phyloP scores from a whole-genome alignment of 176 grass and related monocot species.

The Carex cristatella region DNA sequence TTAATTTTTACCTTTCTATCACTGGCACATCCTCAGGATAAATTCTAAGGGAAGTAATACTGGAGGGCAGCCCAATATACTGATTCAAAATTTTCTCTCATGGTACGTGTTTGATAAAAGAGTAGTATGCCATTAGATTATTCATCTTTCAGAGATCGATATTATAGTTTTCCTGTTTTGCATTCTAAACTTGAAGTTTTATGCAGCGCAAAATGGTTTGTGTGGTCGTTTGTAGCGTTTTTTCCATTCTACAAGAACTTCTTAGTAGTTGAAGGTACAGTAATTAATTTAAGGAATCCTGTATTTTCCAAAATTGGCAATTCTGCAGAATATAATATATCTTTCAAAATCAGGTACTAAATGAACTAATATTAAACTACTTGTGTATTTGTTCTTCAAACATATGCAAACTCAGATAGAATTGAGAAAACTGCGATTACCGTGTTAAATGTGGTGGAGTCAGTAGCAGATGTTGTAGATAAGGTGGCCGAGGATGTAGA shows the following conservation, averaged over 20 bases:
- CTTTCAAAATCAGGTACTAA: background rate
- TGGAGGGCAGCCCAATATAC: background rate
- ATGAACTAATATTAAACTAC: background rate
- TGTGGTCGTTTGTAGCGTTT: slow-evolving; percentile 5
- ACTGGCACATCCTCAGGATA: background rate
- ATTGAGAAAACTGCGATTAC: slow-evolving; percentile 26
- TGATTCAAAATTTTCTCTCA: background rate
- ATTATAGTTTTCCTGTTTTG: background rate
- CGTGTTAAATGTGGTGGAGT: slow-evolving; percentile 39
- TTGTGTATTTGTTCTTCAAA: background rate
- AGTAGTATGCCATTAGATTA: background rate
- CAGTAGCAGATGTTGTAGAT: slow-evolving; percentile 45
- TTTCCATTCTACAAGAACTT: slow-evolving; percentile 30
- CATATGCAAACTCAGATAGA: slow-evolving; percentile 30
- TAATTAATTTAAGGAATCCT: background rate
- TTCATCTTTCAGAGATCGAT: background rate
- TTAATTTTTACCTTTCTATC: background rate
- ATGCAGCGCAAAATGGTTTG: slow-evolving; percentile 19
- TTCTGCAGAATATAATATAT: background rate
- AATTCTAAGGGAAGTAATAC: background rate
- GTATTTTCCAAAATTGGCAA: background rate
- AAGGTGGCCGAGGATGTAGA: slow-evolving; percentile 43
- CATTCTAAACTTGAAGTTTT: background rate
- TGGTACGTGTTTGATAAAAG: background rate
- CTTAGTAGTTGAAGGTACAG: slow-evolving; percentile 18